A percentile compares a stretch with the other conserved stretches of the same genome.
phyloP scores from a whole-genome alignment of 2,329 filamentous ascomycete species.

The Annulohypoxylon truncatum region DNA sequence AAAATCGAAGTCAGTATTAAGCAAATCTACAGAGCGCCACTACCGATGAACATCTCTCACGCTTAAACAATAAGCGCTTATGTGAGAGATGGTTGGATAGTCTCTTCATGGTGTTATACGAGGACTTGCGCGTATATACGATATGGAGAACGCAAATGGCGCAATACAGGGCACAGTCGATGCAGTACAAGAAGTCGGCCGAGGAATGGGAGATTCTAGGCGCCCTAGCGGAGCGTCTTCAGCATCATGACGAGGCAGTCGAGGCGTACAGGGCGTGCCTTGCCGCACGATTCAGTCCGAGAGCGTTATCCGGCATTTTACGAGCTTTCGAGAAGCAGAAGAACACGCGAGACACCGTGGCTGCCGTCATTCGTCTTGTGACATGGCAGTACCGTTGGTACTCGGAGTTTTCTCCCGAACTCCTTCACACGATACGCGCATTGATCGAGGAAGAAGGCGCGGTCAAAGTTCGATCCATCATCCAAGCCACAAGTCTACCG shows the following conservation, averaged over 20 bases:
- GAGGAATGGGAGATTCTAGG: slow-evolving; percentile 99
- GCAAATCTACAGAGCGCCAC: slow-evolving; percentile 63
- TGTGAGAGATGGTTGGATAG: slow-evolving; percentile 99
- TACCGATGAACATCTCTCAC: slow-evolving; percentile 80
- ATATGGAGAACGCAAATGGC: slow-evolving; percentile 99
- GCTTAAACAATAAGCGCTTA: slow-evolving; percentile 95
- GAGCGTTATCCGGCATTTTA: slow-evolving; percentile 87
- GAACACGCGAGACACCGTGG: slow-evolving; percentile 83
- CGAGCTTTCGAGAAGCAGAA: slow-evolving; percentile 81
- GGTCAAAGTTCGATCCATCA: slow-evolving; percentile 96
- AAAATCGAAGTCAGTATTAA: slow-evolving; percentile 36
- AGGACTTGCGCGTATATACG: slow-evolving; percentile 97
- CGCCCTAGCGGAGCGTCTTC: slow-evolving; percentile 89
- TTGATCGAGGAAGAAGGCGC: slow-evolving; percentile 98
- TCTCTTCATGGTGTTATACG: slow-evolving; percentile 98
- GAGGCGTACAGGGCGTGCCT: slow-evolving; percentile 94
- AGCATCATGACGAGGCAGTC: slow-evolving; percentile 89
- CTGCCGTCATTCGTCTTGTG: slow-evolving; percentile 88
- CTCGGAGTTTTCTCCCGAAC: slow-evolving; percentile 95
- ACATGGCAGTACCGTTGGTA: slow-evolving; percentile 99
- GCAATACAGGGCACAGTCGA: slow-evolving; percentile 90
- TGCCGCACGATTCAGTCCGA: slow-evolving; percentile 89
- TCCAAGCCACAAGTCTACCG: slow-evolving; percentile 93
- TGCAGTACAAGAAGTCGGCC: slow-evolving; percentile 95
- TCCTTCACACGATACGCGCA: slow-evolving; percentile 87